Evolutionary conservation across 768 basidiomycete species (phyloP).

Genomic region (Pleurotus sapidus): DNA sequence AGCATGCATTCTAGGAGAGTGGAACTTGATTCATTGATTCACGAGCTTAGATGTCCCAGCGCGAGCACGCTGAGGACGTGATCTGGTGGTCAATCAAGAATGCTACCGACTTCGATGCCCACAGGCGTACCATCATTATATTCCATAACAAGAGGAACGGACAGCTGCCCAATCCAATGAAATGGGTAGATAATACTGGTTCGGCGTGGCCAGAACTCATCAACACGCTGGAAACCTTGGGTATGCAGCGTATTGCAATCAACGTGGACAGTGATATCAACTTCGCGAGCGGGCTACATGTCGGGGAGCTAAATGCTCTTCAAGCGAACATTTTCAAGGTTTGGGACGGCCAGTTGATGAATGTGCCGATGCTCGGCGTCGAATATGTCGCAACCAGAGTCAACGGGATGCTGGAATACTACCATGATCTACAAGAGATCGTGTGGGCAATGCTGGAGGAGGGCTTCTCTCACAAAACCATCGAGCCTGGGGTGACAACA

Average conservation of each 20-base stretch:
- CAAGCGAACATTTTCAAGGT: conserved; percentile 32
- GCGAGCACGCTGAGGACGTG: conserved; percentile 54
- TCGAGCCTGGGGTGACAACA: conserved; percentile 41
- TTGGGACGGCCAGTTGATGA: conserved; percentile 39
- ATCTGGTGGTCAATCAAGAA: conserved; percentile 50
- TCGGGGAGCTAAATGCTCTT: conserved; percentile 41
- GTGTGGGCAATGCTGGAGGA: conserved; percentile 53
- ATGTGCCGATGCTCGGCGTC: conserved; percentile 43
- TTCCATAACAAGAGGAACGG: conserved; percentile 43
- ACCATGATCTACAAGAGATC: conserved; percentile 44
- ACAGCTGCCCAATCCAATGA: conserved; percentile 37
- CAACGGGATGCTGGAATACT: conserved; percentile 38
- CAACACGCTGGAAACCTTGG: conserved; percentile 27
- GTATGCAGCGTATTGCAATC: conserved; percentile 40
- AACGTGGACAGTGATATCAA: conserved; percentile 45
- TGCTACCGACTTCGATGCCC: conserved; percentile 44
- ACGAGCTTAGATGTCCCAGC: conserved; percentile 34
- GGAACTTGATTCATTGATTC: neutral
- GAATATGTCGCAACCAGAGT: conserved; percentile 46
- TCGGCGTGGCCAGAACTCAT: conserved; percentile 44
- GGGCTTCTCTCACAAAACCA: conserved; percentile 42
- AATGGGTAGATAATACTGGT: conserved; percentile 50
- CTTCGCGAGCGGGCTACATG: conserved; percentile 48
- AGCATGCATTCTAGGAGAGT: neutral
- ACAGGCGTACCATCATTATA: conserved; percentile 45